Base-by-base conservation (phyloP, 768 basidiomycete species). In the Tricholoma sp. region DNA sequence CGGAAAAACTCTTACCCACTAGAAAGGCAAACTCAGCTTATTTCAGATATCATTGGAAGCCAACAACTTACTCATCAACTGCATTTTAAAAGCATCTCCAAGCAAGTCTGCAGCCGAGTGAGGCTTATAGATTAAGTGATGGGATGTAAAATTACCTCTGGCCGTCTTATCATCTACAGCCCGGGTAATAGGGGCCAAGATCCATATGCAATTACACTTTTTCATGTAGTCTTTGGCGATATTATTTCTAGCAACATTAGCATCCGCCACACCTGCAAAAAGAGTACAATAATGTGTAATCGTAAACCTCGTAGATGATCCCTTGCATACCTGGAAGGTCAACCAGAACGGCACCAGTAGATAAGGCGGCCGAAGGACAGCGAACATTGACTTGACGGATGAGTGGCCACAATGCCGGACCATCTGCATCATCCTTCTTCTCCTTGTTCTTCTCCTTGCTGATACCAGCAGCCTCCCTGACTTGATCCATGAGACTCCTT, bases 171-270 rank as follows among this genome's bases (percentile, higher is more conserved):
- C 83, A 58, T 85, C 83, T 1, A 86, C 83, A 36, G 84, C 84
- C 13, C 83, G 63, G 32, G 77, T 82, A 49, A 85, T 85, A 3
- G 84, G 83, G 2, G 84, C 84, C n/a, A 85, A 65, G 60, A 85
- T 82, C 83, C 83, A 86, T 34, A 85, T 78, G 53, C 80, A 83
- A 48, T 82, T 72, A 52, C 79, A 81, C 55, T 80, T 84, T 64
- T 85, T 85, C 82, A 85, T 83, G 65, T 85, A 85, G 31, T 80
- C 76, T 63, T 83, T 83, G 2, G 84, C 82, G 44, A 86, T 85
- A 49, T 71, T 80, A 63, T 81, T 81, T 54, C 83, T 71, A 12
- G 84, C 84, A 10, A 82, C 82, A 63, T 86, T 86, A 15, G 83
- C 81, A 63, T 86, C 84, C 11, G 82, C 82, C 24, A 83, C 80